Conservation (phyloP, 108 stramenopile genomes). For the Nitzschia palea region DNA sequence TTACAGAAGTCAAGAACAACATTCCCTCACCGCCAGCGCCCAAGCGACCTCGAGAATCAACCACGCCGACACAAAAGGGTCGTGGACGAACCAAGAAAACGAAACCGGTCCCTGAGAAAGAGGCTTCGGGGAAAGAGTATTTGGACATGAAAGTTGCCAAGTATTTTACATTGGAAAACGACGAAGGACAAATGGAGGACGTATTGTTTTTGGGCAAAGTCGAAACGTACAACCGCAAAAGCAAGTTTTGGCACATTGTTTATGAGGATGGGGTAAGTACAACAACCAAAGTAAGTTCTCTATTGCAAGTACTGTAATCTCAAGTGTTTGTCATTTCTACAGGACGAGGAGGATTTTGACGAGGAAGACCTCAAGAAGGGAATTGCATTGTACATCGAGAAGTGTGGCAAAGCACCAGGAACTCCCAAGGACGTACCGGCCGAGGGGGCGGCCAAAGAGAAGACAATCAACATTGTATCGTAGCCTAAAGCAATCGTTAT, state of each 20-base stretch:
- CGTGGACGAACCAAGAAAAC: conserved; percentile 6
- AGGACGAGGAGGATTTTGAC: conserved; percentile 24
- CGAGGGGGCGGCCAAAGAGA: no score
- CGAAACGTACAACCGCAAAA: neutral
- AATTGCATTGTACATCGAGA: neutral
- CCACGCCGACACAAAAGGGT: neutral
- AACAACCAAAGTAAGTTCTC: no score
- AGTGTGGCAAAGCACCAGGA: no score
- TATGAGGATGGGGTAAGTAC: conserved; percentile 68
- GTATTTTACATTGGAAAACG: conserved; percentile 24
- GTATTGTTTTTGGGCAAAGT: conserved; percentile 56
- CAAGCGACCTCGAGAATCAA: conserved; percentile 9
- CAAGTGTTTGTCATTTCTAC: no score
- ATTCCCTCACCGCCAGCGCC: conserved; percentile 1
- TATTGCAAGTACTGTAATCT: no score
- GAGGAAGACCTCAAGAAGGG: conserved; percentile 5
- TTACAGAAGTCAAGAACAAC: neutral
- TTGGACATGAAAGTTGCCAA: conserved; percentile 50
- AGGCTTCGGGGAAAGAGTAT: conserved; percentile 19
- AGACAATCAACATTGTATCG: no score
- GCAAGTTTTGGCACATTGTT: conserved; percentile 50
- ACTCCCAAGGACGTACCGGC: no score
- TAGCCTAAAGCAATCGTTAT: no score
- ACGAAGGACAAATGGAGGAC: conserved; percentile 32
- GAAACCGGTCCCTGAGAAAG: conserved; percentile 12